phyloP scores from a whole-genome alignment of 179 eudicot species.

The Spergularia azorica region DNA sequence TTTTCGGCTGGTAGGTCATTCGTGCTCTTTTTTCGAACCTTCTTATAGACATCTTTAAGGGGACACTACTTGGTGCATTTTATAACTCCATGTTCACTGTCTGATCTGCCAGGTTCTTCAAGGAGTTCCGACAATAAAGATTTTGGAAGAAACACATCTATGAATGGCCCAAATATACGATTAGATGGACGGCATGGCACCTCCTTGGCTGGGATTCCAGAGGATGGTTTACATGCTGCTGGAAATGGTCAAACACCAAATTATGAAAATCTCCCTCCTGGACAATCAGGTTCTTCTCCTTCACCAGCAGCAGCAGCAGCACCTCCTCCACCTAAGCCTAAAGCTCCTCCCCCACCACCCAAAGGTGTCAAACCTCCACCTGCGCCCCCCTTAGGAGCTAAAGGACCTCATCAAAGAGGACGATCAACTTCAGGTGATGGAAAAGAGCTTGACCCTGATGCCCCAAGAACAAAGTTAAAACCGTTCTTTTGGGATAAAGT shows the following conservation, averaged over 20 bases:
- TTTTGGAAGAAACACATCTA: constrained; percentile 14
- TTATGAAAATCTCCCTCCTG: constrained; percentile 19
- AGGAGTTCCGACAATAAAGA: constrained; percentile 28
- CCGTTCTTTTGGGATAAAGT: constrained; percentile 99
- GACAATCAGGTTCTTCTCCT: constrained; percentile 37
- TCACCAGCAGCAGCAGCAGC: constrained; percentile 40
- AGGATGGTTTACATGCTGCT: constrained; percentile 20
- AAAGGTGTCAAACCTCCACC: constrained; percentile 58
- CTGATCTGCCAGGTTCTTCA: constrained; percentile 44
- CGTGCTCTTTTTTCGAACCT: background rate
- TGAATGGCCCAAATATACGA: background rate
- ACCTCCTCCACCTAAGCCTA: constrained; percentile 47
- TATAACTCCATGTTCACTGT: background rate
- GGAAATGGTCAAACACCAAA: constrained; percentile 24
- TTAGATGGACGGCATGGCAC: constrained; percentile 15
- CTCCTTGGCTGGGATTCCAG: constrained; percentile 21
- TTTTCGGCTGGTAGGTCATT: constrained; percentile 32
- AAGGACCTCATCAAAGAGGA: constrained; percentile 36
- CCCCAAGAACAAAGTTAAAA: constrained; percentile 63
- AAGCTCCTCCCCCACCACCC: constrained; percentile 72
- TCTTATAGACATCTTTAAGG: background rate
- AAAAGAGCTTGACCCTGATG: constrained; percentile 32
- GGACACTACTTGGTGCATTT: background rate
- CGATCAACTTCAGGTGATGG: constrained; percentile 39
- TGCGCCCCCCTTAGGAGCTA: constrained; percentile 47